Conservation (phyloP, 257 asterid species). For the Lantana camara region DNA sequence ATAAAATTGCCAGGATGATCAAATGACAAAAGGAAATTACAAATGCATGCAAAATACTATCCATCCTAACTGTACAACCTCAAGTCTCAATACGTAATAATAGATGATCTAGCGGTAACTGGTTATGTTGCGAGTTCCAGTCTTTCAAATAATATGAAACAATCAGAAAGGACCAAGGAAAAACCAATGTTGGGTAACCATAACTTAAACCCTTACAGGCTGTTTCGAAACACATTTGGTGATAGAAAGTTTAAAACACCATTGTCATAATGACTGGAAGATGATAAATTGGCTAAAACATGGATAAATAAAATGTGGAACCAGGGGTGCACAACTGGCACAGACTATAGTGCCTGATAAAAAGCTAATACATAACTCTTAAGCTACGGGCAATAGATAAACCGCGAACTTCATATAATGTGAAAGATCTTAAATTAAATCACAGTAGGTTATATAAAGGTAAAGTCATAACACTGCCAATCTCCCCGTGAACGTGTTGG, state of each 20-base stretch:
- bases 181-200: neutral
- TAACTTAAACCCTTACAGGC: neutral
- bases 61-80: neutral
- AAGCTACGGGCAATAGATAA: neutral
- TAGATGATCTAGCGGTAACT: neutral
- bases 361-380: neutral
- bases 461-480: neutral
- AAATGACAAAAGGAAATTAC: neutral
- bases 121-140: neutral
- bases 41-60: neutral
- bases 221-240: neutral
- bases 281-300: neutral
- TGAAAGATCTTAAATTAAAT: too few species aligned
- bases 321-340: neutral
- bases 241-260: neutral
- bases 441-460: too few species aligned
- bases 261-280: neutral
- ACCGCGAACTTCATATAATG: neutral
- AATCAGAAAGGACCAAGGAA: neutral
- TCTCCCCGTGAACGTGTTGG: too few species aligned
- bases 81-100: neutral
- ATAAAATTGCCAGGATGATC: slow-evolving; percentile 5
- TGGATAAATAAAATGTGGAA: neutral
- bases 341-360: neutral
- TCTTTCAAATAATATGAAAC: slow-evolving; percentile 11